These are phyloP conservation scores for Scorias spongiosa DNA, from an alignment of 2,329 filamentous ascomycete species.

Conservation along the genomic window DNA sequence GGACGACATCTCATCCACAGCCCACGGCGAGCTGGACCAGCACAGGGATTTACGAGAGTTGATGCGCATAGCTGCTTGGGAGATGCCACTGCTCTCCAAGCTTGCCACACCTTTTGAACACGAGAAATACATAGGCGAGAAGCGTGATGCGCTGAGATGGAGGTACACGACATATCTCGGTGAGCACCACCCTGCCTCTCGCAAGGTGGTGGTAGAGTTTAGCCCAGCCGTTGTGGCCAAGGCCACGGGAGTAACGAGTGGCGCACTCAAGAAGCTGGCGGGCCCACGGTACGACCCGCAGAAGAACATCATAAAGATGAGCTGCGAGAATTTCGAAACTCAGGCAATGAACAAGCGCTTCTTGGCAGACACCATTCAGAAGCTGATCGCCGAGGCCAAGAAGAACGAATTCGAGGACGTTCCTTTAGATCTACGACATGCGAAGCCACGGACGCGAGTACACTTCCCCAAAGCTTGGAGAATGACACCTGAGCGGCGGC, in stretches of 20 bases:
- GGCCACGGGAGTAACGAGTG: conserved; percentile 36
- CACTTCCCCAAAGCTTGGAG: conserved; percentile 74
- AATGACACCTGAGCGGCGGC: conserved; percentile 53
- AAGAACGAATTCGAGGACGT: conserved; percentile 76
- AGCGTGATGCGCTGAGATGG: conserved; percentile 56
- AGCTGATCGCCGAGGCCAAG: conserved; percentile 57
- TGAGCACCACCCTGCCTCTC: conserved; percentile 76
- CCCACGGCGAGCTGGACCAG: conserved; percentile 74
- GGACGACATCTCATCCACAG: conserved; percentile 71
- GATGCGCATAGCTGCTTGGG: conserved; percentile 76
- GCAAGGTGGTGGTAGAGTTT: conserved; percentile 91
- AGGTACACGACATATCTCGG: conserved; percentile 95
- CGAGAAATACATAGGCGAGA: conserved; percentile 29
- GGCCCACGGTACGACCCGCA: conserved; percentile 79
- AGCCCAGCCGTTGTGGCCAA: conserved; percentile 59
- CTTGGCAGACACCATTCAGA: conserved; percentile 61
- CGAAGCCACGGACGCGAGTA: conserved; percentile 50
- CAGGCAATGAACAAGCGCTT: conserved; percentile 97
- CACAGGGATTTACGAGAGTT: conserved; percentile 82
- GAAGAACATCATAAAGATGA: conserved; percentile 71
- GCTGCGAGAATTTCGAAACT: conserved; percentile 67
- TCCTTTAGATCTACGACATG: conserved; percentile 77
- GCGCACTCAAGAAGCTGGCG: conserved; percentile 46
- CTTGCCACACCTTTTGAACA: conserved; percentile 67
- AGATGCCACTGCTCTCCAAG: conserved; percentile 77